phyloP scores from a whole-genome alignment of 768 basidiomycete genomes.

The Calocera cornea region DNA sequence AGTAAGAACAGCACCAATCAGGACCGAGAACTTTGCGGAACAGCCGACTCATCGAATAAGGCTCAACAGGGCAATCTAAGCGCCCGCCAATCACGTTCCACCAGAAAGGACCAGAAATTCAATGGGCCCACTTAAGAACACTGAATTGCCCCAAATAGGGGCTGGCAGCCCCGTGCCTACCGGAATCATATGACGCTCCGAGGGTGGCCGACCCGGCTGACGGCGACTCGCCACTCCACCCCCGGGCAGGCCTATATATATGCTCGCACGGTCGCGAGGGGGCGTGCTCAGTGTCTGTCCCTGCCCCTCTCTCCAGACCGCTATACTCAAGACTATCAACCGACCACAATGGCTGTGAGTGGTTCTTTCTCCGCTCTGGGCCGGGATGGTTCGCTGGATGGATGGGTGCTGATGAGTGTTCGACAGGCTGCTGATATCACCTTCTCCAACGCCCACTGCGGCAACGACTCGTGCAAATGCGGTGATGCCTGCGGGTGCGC shows the following conservation, averaged over 20 bases:
- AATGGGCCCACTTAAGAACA: neutral
- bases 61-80: neutral
- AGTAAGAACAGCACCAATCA: no score
- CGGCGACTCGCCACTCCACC: neutral
- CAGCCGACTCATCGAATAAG: no score
- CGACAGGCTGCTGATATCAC: neutral
- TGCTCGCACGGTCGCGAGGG: neutral
- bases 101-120: neutral
- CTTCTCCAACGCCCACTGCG: neutral
- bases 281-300: no score
- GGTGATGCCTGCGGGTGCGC: neutral
- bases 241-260: neutral
- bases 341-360: neutral
- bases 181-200: neutral
- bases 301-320: neutral
- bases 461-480: neutral
- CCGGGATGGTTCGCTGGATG: neutral
- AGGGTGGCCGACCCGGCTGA: neutral
- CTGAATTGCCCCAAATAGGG: neutral
- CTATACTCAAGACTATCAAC: neutral
- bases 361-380: neutral
- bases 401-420: neutral
- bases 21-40: no score
- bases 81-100: neutral
- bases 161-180: neutral